These are phyloP conservation scores for Lepiota venenata DNA, from an alignment of 768 basidiomycete species.

Conservation along the genomic window DNA sequence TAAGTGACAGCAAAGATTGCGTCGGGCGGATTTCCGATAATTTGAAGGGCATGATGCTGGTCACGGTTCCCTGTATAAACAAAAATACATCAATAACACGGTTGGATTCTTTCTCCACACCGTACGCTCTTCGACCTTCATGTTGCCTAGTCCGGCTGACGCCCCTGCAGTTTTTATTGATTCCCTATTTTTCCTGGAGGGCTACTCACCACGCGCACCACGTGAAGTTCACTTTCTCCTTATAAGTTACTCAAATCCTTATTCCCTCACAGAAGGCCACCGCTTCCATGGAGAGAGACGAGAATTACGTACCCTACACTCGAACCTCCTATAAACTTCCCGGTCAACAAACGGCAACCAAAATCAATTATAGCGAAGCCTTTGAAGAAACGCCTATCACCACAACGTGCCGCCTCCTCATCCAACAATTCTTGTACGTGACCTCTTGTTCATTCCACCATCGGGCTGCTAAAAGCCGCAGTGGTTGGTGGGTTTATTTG, in stretches of 20 bases:
- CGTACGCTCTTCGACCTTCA: conserved; percentile 20
- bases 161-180: conserved; percentile 39
- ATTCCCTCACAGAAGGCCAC: conserved; percentile 47
- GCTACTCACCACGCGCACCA: conserved; percentile 71
- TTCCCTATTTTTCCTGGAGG: conserved; percentile 66
- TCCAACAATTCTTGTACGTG: conserved; percentile 44
- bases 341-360: conserved; percentile 30
- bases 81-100: conserved; percentile 32
- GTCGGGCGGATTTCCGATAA: conserved; percentile 12
- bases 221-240: conserved; percentile 26
- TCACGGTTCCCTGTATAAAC: conserved; percentile 37
- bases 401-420: conserved; percentile 37
- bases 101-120: conserved; percentile 49
- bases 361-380: conserved; percentile 41
- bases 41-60: conserved; percentile 39
- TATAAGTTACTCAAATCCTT: background rate
- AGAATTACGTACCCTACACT: conserved; percentile 64
- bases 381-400: conserved; percentile 52
- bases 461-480: background rate
- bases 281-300: conserved; percentile 72
- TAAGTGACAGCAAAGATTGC: conserved; percentile 15
- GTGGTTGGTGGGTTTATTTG: conserved; percentile 36
- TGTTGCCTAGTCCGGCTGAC: conserved; percentile 10
- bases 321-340: conserved; percentile 40
- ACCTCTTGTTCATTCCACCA: conserved; percentile 5